Evolutionary conservation across 257 asterid genomes (phyloP).

Genomic region (Nicotiana obtusifolia): DNA sequence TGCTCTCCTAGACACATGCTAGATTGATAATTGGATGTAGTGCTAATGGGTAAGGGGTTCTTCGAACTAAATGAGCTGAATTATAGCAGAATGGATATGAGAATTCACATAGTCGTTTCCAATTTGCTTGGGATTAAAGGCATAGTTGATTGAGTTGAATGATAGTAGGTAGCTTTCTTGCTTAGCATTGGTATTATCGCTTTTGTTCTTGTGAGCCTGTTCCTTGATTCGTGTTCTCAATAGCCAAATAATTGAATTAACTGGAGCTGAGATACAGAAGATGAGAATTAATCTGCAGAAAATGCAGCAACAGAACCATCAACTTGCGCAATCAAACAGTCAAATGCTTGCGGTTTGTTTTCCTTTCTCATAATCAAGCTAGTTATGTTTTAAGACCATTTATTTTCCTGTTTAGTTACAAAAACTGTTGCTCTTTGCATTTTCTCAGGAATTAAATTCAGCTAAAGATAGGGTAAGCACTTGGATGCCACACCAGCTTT

Average conservation of each 20-base stretch:
- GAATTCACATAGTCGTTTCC: neutral
- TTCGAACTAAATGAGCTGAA: neutral
- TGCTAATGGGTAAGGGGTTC: neutral
- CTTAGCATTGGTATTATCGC: neutral
- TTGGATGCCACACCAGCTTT: slow-evolving; percentile 5
- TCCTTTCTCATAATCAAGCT: neutral
- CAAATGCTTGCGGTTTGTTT: slow-evolving; percentile 51
- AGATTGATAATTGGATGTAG: neutral
- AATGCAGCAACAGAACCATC: slow-evolving; percentile 61
- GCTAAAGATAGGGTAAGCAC: slow-evolving; percentile 61
- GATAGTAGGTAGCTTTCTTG: neutral
- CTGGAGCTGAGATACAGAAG: slow-evolving; percentile 55
- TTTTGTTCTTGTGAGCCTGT: neutral
- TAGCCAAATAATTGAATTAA: slow-evolving; percentile 58
- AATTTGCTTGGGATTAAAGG: neutral
- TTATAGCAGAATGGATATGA: neutral
- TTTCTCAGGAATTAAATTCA: slow-evolving; percentile 65
- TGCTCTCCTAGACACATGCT: neutral
- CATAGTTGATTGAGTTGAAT: neutral
- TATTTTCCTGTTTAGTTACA: neutral
- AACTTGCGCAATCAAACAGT: slow-evolving; percentile 46
- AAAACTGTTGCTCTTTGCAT: neutral
- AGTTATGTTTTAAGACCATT: neutral
- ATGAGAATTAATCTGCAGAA: slow-evolving; percentile 46
- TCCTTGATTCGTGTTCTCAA: slow-evolving; percentile 27